Base-by-base conservation (phyloP, 2,329 filamentous ascomycete genomes). In the Tricladium varicosporioides region DNA sequence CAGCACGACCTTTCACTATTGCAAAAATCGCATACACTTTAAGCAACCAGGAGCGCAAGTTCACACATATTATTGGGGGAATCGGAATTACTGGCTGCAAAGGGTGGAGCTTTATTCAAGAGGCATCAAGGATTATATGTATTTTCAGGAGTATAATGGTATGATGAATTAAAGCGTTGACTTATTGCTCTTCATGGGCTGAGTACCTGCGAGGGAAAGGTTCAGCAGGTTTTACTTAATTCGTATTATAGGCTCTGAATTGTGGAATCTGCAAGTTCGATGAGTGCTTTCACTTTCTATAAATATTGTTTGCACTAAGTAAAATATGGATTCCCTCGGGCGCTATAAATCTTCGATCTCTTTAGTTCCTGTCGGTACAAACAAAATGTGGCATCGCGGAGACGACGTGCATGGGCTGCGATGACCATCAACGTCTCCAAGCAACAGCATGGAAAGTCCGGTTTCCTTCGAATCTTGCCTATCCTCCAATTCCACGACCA, bases 11-110 rank as follows among this genome's bases (percentile, higher is more conserved):
- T 67, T 58, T 60, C 58, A 19, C 50, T 54, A 51, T 54, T 67
- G 49, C 58, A 62, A 49, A 60, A 63, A 59, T 61, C 60, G 46
- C 58, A 63, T 58, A 67, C 63, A 43, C 49, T 63, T 59, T 68
- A 54, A 64, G 53, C 54, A 27, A 13, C 36, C n/a, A 11, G 36
- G 36, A 13, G n/a, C 36, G 11, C 36, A 40, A n/a, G 10, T 40
- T 40, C n/a, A 13, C 36, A 40, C 36, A 40, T n/a, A 40, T 4
- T 13, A 40, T 40, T 40, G 36, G 36, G 36, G 36, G 9, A 11
- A 40, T n/a, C 10, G 19, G 15, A 47, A 47, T 18, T 27, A 19
- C 45, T 27, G 22, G 22, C 22, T 27, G 22, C 22, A 7, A 27
- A 7, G 22, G 22, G 36, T 2, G 36, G 36, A 40, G 36, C 36